Percentiles rank a stretch among this genome's conserved stretches.
phyloP scores from a whole-genome alignment of 176 grass and related monocot genomes.

The Ensete glaucum region DNA sequence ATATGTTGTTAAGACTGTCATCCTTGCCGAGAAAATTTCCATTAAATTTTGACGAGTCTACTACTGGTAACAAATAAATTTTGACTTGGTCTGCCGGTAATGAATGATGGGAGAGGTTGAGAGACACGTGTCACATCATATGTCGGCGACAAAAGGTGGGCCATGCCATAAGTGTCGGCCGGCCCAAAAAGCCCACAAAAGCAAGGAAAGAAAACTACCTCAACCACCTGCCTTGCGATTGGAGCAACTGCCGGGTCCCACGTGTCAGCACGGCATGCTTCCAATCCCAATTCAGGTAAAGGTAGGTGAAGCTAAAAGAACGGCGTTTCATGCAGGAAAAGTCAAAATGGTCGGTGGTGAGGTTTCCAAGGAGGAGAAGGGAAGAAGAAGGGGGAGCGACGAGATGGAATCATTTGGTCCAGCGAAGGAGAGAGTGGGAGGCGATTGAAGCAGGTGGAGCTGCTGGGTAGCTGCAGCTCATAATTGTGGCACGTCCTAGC shows the following conservation, averaged over 20 bases:
- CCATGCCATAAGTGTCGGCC: neutral
- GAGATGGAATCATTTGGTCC: neutral
- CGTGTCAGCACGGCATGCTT: neutral
- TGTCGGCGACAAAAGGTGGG: neutral
- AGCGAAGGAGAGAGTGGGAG: too few species aligned
- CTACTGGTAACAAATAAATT: too few species aligned
- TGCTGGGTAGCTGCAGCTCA: neutral
- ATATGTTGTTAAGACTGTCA: too few species aligned
- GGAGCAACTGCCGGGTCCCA: neutral
- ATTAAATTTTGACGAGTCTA: too few species aligned
- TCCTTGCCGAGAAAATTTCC: too few species aligned
- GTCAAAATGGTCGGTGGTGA: too few species aligned
- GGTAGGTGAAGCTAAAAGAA: too few species aligned
- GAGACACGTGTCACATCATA: neutral
- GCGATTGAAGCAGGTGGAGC: neutral
- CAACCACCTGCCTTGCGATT: too few species aligned
- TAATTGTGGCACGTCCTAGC: neutral
- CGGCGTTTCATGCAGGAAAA: too few species aligned
- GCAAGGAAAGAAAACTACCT: too few species aligned
- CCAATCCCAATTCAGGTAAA: neutral
- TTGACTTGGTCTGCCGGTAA: neutral
- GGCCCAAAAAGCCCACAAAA: too few species aligned
- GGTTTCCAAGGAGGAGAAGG: neutral
- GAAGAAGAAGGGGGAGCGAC: neutral
- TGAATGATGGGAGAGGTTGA: neutral